These are phyloP conservation scores for Beauveria brongniartii DNA, from an alignment of 2,329 filamentous ascomycete species.

Conservation along the genomic window DNA sequence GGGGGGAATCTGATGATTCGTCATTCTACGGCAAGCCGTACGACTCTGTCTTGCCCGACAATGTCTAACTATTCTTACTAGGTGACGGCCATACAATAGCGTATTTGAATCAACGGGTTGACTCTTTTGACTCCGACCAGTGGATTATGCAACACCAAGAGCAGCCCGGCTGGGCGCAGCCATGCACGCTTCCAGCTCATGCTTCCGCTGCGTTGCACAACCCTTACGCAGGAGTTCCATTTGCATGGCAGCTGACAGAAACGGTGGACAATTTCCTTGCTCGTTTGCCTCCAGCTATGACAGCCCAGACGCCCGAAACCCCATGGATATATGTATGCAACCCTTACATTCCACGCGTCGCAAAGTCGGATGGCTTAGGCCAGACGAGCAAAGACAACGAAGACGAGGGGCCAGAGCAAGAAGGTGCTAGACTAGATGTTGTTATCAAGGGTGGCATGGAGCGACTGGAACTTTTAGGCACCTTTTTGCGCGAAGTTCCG, in stretches of 20 bases:
- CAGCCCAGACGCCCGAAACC: slow-evolving; percentile 33
- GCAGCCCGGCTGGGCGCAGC: slow-evolving; percentile 21
- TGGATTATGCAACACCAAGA: slow-evolving; percentile 31
- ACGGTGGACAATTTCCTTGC: slow-evolving; percentile 55
- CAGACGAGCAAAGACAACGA: slow-evolving; percentile 36
- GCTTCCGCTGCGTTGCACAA: slow-evolving; percentile 42
- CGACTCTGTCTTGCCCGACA: background rate
- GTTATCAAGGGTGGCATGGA: slow-evolving; percentile 47
- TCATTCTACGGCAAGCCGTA: background rate
- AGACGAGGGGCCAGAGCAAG: slow-evolving; percentile 39
- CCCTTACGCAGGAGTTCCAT: slow-evolving; percentile 43
- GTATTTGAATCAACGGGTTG: slow-evolving; percentile 40
- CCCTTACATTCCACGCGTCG: slow-evolving; percentile 40
- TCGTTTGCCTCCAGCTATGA: slow-evolving; percentile 60
- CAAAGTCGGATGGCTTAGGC: slow-evolving; percentile 25
- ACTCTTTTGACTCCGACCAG: slow-evolving; percentile 38
- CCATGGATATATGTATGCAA: slow-evolving; percentile 71
- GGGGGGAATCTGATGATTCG: background rate
- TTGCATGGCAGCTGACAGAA: slow-evolving; percentile 58
- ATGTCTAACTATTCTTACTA: slow-evolving; percentile 22
- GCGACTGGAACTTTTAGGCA: slow-evolving; percentile 36
- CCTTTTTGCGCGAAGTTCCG: slow-evolving; percentile 41
- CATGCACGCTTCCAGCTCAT: slow-evolving; percentile 13
- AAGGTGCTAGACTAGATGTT: slow-evolving; percentile 35
- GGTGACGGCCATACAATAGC: slow-evolving; percentile 45